These are phyloP conservation scores for Claviceps fusiformis DNA, from an alignment of 2,329 filamentous ascomycete species.

Conservation along the genomic window DNA sequence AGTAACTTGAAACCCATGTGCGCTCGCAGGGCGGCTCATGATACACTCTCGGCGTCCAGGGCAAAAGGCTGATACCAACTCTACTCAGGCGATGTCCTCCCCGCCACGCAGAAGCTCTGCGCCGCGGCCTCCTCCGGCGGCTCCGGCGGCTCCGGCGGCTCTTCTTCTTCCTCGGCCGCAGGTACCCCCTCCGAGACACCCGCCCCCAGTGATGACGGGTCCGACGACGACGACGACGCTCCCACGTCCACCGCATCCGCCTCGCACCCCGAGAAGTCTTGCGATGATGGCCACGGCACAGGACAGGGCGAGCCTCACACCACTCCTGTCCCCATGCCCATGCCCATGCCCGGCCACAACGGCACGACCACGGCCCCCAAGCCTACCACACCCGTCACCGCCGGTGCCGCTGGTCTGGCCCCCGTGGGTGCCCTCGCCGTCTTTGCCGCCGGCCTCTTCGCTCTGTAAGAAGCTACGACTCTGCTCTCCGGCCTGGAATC, in stretches of 20 bases:
- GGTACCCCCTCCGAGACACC: too few species aligned
- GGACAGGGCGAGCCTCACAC: neutral
- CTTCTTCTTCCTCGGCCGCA: neutral
- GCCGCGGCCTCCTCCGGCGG: conserved; percentile 6
- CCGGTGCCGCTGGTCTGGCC: conserved; percentile 18
- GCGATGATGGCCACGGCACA: neutral
- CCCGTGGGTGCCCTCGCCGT: conserved; percentile 20
- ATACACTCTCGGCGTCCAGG: too few species aligned
- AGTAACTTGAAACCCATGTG: conserved; percentile 9
- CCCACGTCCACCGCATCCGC: neutral
- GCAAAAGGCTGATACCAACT: neutral
- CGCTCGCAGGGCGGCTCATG: too few species aligned
- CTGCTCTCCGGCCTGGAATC: too few species aligned
- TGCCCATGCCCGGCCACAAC: conserved; percentile 3
- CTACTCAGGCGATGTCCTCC: conserved; percentile 23
- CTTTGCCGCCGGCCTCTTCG: conserved; percentile 18
- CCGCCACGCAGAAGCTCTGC: conserved; percentile 24
- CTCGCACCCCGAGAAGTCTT: neutral
- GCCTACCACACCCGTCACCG: conserved; percentile 10
- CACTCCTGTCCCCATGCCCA: neutral
- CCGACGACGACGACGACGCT: neutral
- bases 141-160: neutral
- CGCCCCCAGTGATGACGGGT: neutral
- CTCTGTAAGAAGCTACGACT: conserved; percentile 18
- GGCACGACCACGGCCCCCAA: conserved; percentile 6